Percentiles rank a stretch among this genome's conserved stretches.
phyloP scores from a whole-genome alignment of 371 early-diverging fungal species.

The Mortierella sp. region DNA sequence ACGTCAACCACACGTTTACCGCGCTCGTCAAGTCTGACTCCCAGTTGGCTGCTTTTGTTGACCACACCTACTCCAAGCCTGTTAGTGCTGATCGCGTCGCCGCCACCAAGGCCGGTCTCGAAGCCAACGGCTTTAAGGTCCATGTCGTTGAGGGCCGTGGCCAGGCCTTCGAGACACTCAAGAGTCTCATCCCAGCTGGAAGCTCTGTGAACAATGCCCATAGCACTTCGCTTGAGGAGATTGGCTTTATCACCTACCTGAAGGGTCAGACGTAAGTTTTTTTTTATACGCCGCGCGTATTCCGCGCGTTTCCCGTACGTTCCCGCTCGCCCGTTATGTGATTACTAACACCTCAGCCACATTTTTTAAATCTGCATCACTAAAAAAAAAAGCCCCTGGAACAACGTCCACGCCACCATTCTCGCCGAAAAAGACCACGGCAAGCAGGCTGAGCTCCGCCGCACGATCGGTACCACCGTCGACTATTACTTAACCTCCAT shows the following conservation, averaged over 20 bases:
- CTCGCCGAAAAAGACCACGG: conserved; percentile 40
- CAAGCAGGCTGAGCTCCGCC: conserved; percentile 48
- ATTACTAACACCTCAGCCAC: background rate
- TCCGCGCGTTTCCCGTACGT: background rate
- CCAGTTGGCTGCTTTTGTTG: conserved; percentile 38
- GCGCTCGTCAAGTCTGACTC: conserved; percentile 48
- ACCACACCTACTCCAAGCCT: conserved; percentile 41
- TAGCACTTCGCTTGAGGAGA: conserved; percentile 58
- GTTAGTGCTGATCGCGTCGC: conserved; percentile 41
- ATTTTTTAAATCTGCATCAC: background rate
- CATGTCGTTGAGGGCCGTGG: conserved; percentile 30
- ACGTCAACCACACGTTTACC: conserved; percentile 51
- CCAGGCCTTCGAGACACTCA: conserved; percentile 53
- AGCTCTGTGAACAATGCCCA: conserved; percentile 54
- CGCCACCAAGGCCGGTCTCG: conserved; percentile 52
- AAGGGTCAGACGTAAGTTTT: conserved; percentile 52
- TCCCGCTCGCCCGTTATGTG: background rate
- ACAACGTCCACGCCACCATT: conserved; percentile 52
- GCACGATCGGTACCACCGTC: conserved; percentile 46
- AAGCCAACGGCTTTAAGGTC: conserved; percentile 50
- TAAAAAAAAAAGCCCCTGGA: conserved; percentile 49
- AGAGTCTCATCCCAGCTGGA: conserved; percentile 54
- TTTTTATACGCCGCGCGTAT: background rate
- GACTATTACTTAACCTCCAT: conserved; percentile 53
- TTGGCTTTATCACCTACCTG: conserved; percentile 58